Base-by-base conservation (phyloP, 1,284 basidiomycete species). In the Ustilago hordei region DNA sequence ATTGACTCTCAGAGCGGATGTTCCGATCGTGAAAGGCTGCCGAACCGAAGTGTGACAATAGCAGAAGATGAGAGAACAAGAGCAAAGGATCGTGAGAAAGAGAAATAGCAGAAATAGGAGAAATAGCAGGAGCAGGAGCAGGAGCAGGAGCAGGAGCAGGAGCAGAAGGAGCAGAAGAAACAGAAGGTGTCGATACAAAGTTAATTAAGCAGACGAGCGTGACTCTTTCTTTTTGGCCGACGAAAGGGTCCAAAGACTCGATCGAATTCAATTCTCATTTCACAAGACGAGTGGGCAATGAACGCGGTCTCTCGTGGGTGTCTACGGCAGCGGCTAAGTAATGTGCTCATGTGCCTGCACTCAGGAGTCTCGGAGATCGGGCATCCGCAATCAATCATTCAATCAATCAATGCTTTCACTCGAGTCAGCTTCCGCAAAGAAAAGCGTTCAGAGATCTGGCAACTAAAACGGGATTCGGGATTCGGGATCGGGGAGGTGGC, bases 231-330 rank as follows among this genome's bases (percentile, higher is more conserved):
- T 52, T 39, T 41, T 43, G 50, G 28, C 38, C 9, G 15, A 8
- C 23, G 39, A 55, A 61, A 54, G 52, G 52, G 52, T 38, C 52
- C 52, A 54, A 54, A n/a, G 23, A 28, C 23, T 28, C 48, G 52
- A 32, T 54, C 35, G 52, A 54, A 19, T 54, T 54, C 52, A 55
- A 55, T 38, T 53, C 47, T 35, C n/a, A 35, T 6, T 41, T 41
- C 39, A 41, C 7, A 17, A 19, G 43, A 19, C 23, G 54, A 54
- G 43, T 15, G 28, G 52, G 9, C 15, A n/a, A 38, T 54, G 52
- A 54, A 54, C 38, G 60, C 41, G 28, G 19, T 55, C 60, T 55
- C 41, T 60, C 59, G 59, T 60, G 58, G 53, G 58, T 60, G 38
- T 60, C 58, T 53, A 50, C 28, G 32, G 28, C 2, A 19, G n/a